These are phyloP conservation scores for Fimicolochytrium jonesii DNA, from an alignment of 192 early-diverging fungal species.

Conservation along the genomic window DNA sequence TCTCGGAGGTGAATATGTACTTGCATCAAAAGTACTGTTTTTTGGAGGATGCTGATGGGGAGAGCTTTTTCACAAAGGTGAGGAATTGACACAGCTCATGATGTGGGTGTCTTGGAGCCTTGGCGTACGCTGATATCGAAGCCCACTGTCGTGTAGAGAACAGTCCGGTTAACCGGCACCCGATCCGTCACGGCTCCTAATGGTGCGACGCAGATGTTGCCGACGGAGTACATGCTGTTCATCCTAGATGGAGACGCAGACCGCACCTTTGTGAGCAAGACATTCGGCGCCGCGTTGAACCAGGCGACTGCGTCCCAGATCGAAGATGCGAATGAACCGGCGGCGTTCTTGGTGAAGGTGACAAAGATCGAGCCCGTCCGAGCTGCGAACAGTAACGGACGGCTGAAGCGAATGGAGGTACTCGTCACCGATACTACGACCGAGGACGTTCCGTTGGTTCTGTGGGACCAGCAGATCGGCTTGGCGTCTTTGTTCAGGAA, in stretches of 20 bases:
- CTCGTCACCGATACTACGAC: conserved; percentile 4
- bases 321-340: background rate
- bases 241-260: background rate
- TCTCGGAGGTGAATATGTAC: conserved; percentile 19
- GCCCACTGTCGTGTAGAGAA: background rate
- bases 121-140: background rate
- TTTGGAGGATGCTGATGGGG: background rate
- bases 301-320: too few species aligned
- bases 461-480: conserved; percentile 23
- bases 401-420: conserved; percentile 8
- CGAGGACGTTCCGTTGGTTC: background rate
- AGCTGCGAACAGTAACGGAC: background rate
- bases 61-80: background rate
- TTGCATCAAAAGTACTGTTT: conserved; percentile 20
- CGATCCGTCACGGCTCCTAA: conserved; percentile 11
- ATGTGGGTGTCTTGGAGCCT: background rate
- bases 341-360: background rate
- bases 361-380: background rate
- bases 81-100: background rate
- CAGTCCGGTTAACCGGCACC: conserved; percentile 12
- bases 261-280: background rate
- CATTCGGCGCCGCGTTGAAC: too few species aligned
- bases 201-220: conserved; percentile 1
- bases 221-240: conserved; percentile 15
- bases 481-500: conserved; percentile 16